Evolutionary conservation across 305 asterid species (phyloP), one percentile per base, ranked within the genome.

Genomic region (Solanum aculeatissimum): DNA sequence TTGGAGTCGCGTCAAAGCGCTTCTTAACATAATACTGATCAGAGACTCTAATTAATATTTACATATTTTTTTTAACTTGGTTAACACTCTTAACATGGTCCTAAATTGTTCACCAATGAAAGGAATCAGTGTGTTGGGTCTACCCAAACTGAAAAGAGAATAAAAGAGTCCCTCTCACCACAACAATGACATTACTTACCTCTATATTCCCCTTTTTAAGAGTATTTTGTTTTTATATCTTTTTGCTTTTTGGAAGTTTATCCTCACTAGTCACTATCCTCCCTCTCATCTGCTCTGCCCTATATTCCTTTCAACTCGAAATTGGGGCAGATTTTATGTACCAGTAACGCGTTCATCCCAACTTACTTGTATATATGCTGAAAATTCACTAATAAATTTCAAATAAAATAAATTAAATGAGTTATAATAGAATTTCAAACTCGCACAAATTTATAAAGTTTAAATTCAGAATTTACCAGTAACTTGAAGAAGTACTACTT

Each of bases 191-290:
- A 60, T 84, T 74, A 82, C 89, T 70, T 62, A 42, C 75, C 65
- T 75, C 81, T 75, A 47, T 47, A 42, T 57, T 9, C 49, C 65
- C 11, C 65, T 88, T 53, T 70, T 87, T 83, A 53, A 54, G 49
- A 72, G 58, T 83, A 51, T 82, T 85, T 84, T 85, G 83, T 86
- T 86, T 77, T 90, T 83, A 86, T 83, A 77, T 69, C 63, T 83
- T 83, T 85, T 87, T 85, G 47, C 89, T 90, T 92, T 93, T 91
- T 91, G 91, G 92, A 93, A 86, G 90, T 89, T 90, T 89, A 88
- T 88, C 38, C 89, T 90, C 89, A 85, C 88, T 88, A 23, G 90
- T 90, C 88, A 85, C 88, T 83, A 82, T 84, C 87, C 55, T 32
- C 75, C 72, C 71, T 40, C 57, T 80, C 75, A 51, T 35, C 25